Percentiles rank a stretch among this genome's conserved stretches.
phyloP scores from a whole-genome alignment of 2,329 filamentous ascomycete species.

The Fusarium tanahbumbuense region DNA sequence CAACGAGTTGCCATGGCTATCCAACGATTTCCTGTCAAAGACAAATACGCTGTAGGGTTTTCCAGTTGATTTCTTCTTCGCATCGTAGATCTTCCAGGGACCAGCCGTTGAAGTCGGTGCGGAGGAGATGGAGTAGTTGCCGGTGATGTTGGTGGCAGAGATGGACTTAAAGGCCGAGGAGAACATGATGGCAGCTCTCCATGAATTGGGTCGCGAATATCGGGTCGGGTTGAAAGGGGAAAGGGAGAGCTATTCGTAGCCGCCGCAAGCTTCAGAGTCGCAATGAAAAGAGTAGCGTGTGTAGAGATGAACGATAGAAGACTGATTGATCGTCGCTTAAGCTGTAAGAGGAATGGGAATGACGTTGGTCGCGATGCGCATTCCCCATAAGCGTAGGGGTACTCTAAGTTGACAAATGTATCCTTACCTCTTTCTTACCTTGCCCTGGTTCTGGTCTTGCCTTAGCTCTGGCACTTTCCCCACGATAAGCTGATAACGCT shows the following conservation, averaged over 20 bases:
- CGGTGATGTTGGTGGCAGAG: conserved; percentile 86
- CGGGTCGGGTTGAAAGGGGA: conserved; percentile 21
- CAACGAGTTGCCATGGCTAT: conserved; percentile 62
- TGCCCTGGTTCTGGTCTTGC: neutral
- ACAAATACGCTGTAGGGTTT: conserved; percentile 92
- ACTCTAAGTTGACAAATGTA: conserved; percentile 39
- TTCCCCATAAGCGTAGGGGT: conserved; percentile 34
- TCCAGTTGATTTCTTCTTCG: conserved; percentile 94
- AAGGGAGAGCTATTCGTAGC: conserved; percentile 3
- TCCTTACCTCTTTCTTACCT: conserved; percentile 15
- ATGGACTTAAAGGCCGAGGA: conserved; percentile 94
- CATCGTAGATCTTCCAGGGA: conserved; percentile 97
- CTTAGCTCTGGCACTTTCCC: conserved; percentile 18
- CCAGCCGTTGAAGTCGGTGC: conserved; percentile 83
- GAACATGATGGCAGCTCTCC: conserved; percentile 73
- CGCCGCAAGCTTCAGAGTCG: conserved; percentile 2
- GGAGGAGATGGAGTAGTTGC: conserved; percentile 87
- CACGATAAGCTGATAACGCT: conserved; percentile 36
- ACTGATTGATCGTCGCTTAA: conserved; percentile 22
- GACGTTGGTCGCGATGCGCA: conserved; percentile 39
- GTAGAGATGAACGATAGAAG: neutral
- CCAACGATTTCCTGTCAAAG: conserved; percentile 89
- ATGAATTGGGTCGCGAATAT: conserved; percentile 46
- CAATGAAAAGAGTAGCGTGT: neutral
- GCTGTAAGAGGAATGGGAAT: conserved; percentile 20